A percentile compares a stretch with the other conserved stretches of the same genome.
phyloP scores from a whole-genome alignment of 768 basidiomycete genomes.

The Hygrophorus russula region DNA sequence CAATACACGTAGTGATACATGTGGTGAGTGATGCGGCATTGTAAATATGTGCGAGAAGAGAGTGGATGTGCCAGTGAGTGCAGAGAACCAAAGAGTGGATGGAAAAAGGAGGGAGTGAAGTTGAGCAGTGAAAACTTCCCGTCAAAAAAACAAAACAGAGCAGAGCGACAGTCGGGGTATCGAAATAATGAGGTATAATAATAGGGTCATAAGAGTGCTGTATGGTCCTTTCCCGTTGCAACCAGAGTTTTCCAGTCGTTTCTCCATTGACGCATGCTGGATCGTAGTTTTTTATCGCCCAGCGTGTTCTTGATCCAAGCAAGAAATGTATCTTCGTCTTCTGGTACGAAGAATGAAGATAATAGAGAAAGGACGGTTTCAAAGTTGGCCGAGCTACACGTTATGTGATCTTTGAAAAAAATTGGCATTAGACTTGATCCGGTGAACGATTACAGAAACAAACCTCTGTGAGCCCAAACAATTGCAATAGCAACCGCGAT shows the following conservation, averaged over 20 bases:
- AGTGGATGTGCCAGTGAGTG: too few relatives aligned
- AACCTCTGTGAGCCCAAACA: slow-evolving; percentile 85
- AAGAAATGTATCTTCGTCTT: slow-evolving; percentile 76
- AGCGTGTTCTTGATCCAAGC: slow-evolving; percentile 65
- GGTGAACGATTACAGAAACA: slow-evolving; percentile 14
- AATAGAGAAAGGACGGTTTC: slow-evolving; percentile 87
- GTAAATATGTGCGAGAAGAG: too few relatives aligned
- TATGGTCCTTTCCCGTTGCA: slow-evolving; percentile 45
- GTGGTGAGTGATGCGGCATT: too few relatives aligned
- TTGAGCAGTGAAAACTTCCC: too few relatives aligned
- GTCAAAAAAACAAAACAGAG: neutral
- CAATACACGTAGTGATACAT: too few relatives aligned
- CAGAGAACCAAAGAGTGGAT: too few relatives aligned
- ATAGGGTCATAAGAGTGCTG: slow-evolving; percentile 40
- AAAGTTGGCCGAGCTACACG: slow-evolving; percentile 68
- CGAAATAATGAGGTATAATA: neutral
- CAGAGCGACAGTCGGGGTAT: neutral
- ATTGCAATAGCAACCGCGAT: slow-evolving; percentile 79
- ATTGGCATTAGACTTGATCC: slow-evolving; percentile 1
- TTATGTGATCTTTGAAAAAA: slow-evolving; percentile 59
- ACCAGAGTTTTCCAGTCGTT: slow-evolving; percentile 70
- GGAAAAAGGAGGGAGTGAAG: neutral
- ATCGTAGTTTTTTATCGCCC: slow-evolving; percentile 52
- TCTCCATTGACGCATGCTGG: slow-evolving; percentile 68
- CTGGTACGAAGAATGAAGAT: slow-evolving; percentile 91